Base-by-base conservation (phyloP, 805 yeast species). In the Yarrowia divulgata region DNA sequence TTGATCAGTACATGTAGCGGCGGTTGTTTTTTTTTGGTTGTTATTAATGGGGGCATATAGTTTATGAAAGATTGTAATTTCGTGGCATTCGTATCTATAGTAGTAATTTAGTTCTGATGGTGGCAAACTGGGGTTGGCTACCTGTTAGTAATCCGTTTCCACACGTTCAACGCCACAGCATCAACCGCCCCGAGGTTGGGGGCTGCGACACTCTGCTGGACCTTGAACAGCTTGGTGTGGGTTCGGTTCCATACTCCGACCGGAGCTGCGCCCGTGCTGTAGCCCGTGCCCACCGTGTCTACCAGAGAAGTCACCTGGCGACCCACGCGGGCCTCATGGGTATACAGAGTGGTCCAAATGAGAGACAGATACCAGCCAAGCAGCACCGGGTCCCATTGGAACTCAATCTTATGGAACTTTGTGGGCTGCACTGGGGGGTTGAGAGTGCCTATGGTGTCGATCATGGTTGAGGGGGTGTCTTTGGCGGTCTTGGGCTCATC, bases 1-100 rank as follows among this genome's bases (percentile, higher is more conserved):
- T 73, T 32, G 64, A 66, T 14, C 60, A 68, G 54, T 70, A 67
- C 50, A 37, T 46, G 35, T 62, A 60, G 8, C 16, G 16, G 37
- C n/a, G n/a, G n/a, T n/a, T n/a, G n/a, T 42, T 10, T 18, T 3
- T 8, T 9, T 14, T 13, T 29, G 12, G 13, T 48, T 18, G 10
- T 29, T 16, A 49, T 32, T 49, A 35, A 23, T 52, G 39, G 45
- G 45, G n/a, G 57, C 10, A n/a, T 49, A 34, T 34, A 50, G 57
- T 34, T 49, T n/a, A 39, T 52, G 29, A 35, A 14, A 12, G 23
- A 19, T 12, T 10, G 16, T 18, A 12, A 8, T 18, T 34, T 35
- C 16, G 29, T 23, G 29, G 29, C 29, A 23, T 23, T 23, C 29
- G 29, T 23, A 23, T 23, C n/a, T n/a, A n/a, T n/a, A n/a, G n/a